These are phyloP conservation scores for Massarina eburnea DNA, from an alignment of 2,329 filamentous ascomycete genomes.

Conservation along the genomic window DNA sequence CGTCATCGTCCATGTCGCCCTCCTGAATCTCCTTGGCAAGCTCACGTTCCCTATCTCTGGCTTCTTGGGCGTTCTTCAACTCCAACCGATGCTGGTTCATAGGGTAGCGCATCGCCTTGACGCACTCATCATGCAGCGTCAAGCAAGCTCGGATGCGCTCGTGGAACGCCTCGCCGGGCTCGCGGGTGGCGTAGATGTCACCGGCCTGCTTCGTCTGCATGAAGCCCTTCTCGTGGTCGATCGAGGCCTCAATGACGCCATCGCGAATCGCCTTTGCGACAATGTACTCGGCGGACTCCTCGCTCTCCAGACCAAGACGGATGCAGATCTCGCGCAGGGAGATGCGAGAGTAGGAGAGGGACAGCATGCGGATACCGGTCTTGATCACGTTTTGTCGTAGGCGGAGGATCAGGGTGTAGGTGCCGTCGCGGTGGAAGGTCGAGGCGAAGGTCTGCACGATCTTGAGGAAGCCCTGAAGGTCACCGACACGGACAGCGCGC, in stretches of 20 bases:
- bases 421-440: slow-evolving; percentile 88
- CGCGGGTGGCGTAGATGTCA: slow-evolving; percentile 92
- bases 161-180: slow-evolving; percentile 96
- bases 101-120: slow-evolving; percentile 99
- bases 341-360: slow-evolving; percentile 94
- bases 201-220: slow-evolving; percentile 98
- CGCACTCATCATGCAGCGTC: slow-evolving; percentile 91
- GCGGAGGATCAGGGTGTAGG: slow-evolving; percentile 92
- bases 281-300: slow-evolving; percentile 98
- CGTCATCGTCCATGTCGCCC: slow-evolving; percentile 93
- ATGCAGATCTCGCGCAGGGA: slow-evolving; percentile 97
- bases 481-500: slow-evolving; percentile 93
- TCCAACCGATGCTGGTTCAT: slow-evolving; percentile 99
- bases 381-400: slow-evolving; percentile 99
- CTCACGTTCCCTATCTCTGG: slow-evolving; percentile 92
- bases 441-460: slow-evolving; percentile 79
- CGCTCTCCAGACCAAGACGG: slow-evolving; percentile 86
- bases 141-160: slow-evolving; percentile 93
- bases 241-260: slow-evolving; percentile 91
- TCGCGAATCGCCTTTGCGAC: slow-evolving; percentile 98
- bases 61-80: slow-evolving; percentile 97
- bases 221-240: slow-evolving; percentile 92
- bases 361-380: slow-evolving; percentile 99
- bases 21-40: slow-evolving; percentile 99
- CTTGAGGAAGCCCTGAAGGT: slow-evolving; percentile 89